A percentile compares a stretch with the other conserved stretches of the same genome.
These are phyloP conservation scores for Cenchrus americanus DNA, from an alignment of 176 grass and related monocot genomes.

Conservation along the genomic window DNA sequence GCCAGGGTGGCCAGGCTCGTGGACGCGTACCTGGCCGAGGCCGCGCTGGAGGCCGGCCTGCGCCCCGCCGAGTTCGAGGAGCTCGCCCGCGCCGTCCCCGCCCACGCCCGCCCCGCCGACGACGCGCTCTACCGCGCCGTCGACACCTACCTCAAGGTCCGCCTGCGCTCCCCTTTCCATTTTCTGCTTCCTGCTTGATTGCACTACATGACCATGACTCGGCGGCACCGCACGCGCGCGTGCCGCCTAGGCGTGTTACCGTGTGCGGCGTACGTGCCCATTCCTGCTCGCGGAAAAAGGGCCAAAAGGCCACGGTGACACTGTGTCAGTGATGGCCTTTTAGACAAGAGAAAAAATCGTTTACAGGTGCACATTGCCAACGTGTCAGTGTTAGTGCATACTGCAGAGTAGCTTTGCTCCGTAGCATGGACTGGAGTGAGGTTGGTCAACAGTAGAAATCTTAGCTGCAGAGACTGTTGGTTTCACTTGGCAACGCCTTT, in stretches of 20 bases:
- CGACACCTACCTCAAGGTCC: constrained; percentile 97
- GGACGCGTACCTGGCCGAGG: constrained; percentile 88
- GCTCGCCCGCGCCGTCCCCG: constrained; percentile 71
- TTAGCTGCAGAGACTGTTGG: not conserved
- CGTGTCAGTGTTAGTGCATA: not conserved
- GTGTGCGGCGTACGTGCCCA: not conserved
- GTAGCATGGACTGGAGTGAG: not conserved
- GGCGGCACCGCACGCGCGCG: not conserved
- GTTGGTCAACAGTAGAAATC: not conserved
- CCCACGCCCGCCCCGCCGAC: constrained; percentile 74
- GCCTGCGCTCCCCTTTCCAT: not conserved
- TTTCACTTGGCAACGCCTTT: constrained; percentile 20
- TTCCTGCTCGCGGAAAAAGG: not conserved
- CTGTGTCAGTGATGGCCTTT: constrained; percentile 1
- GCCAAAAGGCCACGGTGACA: not conserved
- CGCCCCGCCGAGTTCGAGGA: constrained; percentile 74
- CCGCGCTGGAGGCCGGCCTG: constrained; percentile 74
- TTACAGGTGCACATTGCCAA: not conserved
- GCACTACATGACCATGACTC: constrained; percentile 23
- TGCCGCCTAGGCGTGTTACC: not conserved
- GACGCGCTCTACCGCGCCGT: constrained; percentile 92
- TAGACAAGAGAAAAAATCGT: not conserved
- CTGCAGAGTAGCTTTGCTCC: not conserved
- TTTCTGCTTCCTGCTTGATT: not conserved
- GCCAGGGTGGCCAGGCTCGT: constrained; percentile 79